Evolutionary conservation across 768 basidiomycete species (phyloP).

Genomic region (Pleurotus cornucopiae): DNA sequence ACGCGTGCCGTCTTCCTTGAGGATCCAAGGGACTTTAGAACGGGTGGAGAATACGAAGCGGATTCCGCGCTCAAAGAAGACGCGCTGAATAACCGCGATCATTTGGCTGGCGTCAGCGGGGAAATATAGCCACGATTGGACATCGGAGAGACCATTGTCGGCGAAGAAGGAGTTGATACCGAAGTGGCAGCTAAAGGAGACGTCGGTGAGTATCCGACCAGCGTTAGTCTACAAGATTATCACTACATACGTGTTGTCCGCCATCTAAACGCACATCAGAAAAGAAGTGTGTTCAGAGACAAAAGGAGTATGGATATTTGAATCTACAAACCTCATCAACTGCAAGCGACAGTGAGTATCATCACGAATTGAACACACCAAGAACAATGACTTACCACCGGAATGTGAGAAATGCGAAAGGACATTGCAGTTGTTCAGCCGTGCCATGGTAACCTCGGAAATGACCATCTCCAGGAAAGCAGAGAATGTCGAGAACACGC

Average conservation of each 20-base stretch:
- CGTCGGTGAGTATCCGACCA: neutral
- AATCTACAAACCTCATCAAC: slow-evolving; percentile 53
- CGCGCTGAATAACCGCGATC: slow-evolving; percentile 67
- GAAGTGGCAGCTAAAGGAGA: slow-evolving; percentile 40
- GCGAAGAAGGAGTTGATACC: slow-evolving; percentile 85
- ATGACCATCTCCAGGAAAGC: slow-evolving; percentile 91
- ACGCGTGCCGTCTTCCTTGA: slow-evolving; percentile 66
- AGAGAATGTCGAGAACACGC: slow-evolving; percentile 88
- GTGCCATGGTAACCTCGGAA: slow-evolving; percentile 90
- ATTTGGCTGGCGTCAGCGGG: slow-evolving; percentile 83
- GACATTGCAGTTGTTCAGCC: slow-evolving; percentile 84
- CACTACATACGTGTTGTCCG: slow-evolving; percentile 46
- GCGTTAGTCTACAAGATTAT: no score
- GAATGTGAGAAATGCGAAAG: slow-evolving; percentile 89
- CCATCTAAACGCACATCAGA: slow-evolving; percentile 23
- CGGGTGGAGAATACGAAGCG: slow-evolving; percentile 90
- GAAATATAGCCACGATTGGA: slow-evolving; percentile 81
- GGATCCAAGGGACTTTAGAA: slow-evolving; percentile 84
- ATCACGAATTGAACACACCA: neutral
- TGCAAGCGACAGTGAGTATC: slow-evolving; percentile 17
- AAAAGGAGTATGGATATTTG: no score
- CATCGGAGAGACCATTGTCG: slow-evolving; percentile 82
- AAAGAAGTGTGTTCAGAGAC: neutral
- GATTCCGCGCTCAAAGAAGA: slow-evolving; percentile 80
- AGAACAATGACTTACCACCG: slow-evolving; percentile 46